Evolutionary conservation across 2,329 filamentous ascomycete genomes (phyloP), one percentile per base, ranked within the genome.

Genomic region (Chaetomium olivaceum): DNA sequence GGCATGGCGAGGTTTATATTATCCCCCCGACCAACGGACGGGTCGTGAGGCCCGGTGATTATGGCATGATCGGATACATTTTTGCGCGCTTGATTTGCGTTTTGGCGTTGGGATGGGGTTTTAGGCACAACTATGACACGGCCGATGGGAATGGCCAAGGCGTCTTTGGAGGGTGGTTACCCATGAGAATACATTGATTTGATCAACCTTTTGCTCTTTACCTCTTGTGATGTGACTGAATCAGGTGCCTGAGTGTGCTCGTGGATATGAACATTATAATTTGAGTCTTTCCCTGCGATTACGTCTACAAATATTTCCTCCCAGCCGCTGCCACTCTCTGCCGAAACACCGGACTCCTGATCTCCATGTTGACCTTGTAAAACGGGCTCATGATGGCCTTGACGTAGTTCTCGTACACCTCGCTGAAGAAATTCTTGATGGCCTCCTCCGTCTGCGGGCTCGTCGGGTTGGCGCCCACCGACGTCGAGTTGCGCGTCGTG

Each of bases 341-440:
- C 71, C 91, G 85, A 77, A 99, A 99, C 1, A 97, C 86, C 0
- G 92, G 91, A 78, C 93, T 98, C 75, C 85, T 88, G 61, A 99
- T 89, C 72, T 91, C 89, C 83, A 91, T 91, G 70, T 96, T 94
- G 63, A 90, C 87, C 62, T 85, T 84, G 81, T 97, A 98, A 77
- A 99, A 99, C 0, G 95, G 95, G 75, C 88, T 98, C 95, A 99
- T 98, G 65, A 93, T 88, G 14, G 93, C 91, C 84, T 99, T 99
- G 70, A 97, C 87, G 89, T 94, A 99, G 71, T 89, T 92, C 80
- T 99, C 95, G 80, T 97, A 98, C 14, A 97, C 91, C 76, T 99
- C 95, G 19, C 86, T 84, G 81, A 99, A 97, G 81, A 98, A 99
- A 78, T 92, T 92, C 76, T 92, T 89, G 72, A 98, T 91, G 4